These are phyloP conservation scores for Actinomucor elegans DNA, from an alignment of 371 early-diverging fungal species.

Conservation along the genomic window DNA sequence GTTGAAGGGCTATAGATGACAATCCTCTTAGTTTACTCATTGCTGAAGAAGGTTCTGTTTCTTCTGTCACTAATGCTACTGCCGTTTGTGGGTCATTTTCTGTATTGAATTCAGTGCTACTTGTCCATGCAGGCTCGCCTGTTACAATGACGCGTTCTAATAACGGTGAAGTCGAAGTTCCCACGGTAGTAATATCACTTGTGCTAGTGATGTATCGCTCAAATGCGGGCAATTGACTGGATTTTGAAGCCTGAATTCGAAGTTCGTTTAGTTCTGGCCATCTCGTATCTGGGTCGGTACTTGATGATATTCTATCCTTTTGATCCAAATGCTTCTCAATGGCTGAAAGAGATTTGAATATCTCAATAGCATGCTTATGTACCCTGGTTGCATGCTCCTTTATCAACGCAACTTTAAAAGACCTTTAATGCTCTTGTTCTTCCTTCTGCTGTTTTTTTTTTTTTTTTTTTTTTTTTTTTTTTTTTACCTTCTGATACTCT, in stretches of 20 bases:
- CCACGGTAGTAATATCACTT: constrained; percentile 15
- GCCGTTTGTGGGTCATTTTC: neutral
- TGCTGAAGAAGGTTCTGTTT: constrained; percentile 11
- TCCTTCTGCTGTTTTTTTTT: too few relatives aligned
- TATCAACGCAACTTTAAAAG: constrained; percentile 6
- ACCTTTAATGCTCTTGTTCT: too few relatives aligned
- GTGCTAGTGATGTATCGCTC: constrained; percentile 15
- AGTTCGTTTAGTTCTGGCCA: constrained; percentile 16
- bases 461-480: too few relatives aligned
- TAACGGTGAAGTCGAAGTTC: constrained; percentile 2
- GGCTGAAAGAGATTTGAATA: constrained; percentile 18
- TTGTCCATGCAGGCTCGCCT: neutral
- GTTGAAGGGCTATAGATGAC: constrained; percentile 10
- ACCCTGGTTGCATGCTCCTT: constrained; percentile 18
- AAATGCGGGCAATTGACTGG: neutral
- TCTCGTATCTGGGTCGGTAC: neutral
- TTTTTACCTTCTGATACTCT: constrained; percentile 24
- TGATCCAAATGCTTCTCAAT: constrained; percentile 17
- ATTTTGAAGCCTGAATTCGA: neutral
- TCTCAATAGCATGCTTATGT: neutral
- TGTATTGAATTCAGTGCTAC: neutral
- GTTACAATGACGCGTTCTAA: constrained; percentile 3
- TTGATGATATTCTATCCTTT: constrained; percentile 5
- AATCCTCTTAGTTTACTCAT: constrained; percentile 15
- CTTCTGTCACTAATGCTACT: neutral